Percentiles rank a stretch among this genome's conserved stretches.
Conservation (phyloP, 495 filamentous ascomycete species). For the Talaromyces borbonicus region DNA sequence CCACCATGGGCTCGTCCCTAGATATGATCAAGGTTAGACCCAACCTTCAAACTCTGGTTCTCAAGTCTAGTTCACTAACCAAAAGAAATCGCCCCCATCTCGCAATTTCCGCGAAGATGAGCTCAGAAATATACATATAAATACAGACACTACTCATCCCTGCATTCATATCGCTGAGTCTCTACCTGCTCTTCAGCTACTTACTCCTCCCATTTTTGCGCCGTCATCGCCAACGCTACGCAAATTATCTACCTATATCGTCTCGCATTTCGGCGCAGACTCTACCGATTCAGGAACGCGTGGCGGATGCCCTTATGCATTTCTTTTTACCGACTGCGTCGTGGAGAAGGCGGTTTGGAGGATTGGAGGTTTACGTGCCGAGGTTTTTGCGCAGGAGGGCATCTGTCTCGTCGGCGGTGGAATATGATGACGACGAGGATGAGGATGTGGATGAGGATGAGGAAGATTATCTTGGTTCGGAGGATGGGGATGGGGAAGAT, state of each 20-base stretch:
- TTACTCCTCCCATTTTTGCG: slow-evolving; percentile 66
- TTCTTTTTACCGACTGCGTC: slow-evolving; percentile 48
- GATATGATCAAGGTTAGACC: slow-evolving; percentile 38
- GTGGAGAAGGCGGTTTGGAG: slow-evolving; percentile 34
- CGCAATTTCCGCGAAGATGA: too few species aligned
- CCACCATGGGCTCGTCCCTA: slow-evolving; percentile 23
- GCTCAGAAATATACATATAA: not conserved
- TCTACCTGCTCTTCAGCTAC: slow-evolving; percentile 65
- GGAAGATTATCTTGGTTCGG: slow-evolving; percentile 50
- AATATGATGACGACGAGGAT: slow-evolving; percentile 32
- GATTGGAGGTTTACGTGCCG: too few species aligned
- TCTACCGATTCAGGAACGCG: slow-evolving; percentile 49
- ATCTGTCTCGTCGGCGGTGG: slow-evolving; percentile 20
- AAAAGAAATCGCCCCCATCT: slow-evolving; percentile 8
- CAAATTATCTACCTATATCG: slow-evolving; percentile 58
- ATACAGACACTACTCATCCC: slow-evolving; percentile 72
- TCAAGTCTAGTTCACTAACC: not conserved
- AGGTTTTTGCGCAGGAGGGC: not conserved
- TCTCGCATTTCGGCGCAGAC: slow-evolving; percentile 53
- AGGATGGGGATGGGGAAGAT: too few species aligned
- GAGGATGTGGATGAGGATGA: not conserved
- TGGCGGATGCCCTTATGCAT: slow-evolving; percentile 44
- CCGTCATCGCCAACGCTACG: slow-evolving; percentile 63
- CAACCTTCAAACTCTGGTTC: slow-evolving; percentile 1
- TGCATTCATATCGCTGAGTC: slow-evolving; percentile 60